Percentiles rank a stretch among this genome's conserved stretches.
Evolutionary conservation across 163 green algal genomes (phyloP).

Genomic region (Scenedesmus sp.): DNA sequence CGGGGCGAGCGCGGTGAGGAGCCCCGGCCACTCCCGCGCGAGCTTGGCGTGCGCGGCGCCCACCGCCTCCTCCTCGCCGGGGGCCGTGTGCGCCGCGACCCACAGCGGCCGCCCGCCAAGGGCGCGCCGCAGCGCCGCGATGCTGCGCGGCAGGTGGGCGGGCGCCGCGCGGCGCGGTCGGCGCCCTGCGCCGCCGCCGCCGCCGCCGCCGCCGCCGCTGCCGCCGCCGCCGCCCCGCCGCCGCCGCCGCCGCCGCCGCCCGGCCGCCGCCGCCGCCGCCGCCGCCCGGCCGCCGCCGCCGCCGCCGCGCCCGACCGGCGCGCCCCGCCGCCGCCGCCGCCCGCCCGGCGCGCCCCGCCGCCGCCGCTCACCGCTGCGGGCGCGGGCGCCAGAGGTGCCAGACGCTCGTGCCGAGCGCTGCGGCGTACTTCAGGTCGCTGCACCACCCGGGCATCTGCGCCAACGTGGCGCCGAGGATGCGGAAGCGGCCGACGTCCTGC

Average conservation of each 20-base stretch:
- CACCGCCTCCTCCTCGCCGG: conserved; percentile 55
- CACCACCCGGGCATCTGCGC: conserved; percentile 75
- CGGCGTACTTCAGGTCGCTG: conserved; percentile 70
- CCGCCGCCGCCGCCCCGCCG: too few relatives aligned
- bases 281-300: conserved; percentile 39
- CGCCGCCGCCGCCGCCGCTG: too few relatives aligned
- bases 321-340: conserved; percentile 58
- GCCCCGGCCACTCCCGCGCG: conserved; percentile 32
- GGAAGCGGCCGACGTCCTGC: conserved; percentile 72
- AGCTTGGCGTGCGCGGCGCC: conserved; percentile 49
- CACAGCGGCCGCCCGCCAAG: conserved; percentile 60
- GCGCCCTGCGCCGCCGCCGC: not conserved
- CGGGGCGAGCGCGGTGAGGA: conserved; percentile 66
- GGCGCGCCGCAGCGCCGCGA: conserved; percentile 24
- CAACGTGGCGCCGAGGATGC: conserved; percentile 68
- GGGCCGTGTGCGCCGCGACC: conserved; percentile 64
- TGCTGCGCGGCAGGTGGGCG: conserved; percentile 7
- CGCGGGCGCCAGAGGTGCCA: conserved; percentile 52
- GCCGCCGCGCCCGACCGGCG: conserved; percentile 55
- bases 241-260: conserved; percentile 41
- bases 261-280: conserved; percentile 38
- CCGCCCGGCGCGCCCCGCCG: conserved; percentile 9
- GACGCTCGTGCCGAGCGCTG: conserved; percentile 56
- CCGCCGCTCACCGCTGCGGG: conserved; percentile 10
- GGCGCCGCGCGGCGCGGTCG: not conserved